Conservation (phyloP, 2,329 filamentous ascomycete species). For the Diplodia sapinea region DNA sequence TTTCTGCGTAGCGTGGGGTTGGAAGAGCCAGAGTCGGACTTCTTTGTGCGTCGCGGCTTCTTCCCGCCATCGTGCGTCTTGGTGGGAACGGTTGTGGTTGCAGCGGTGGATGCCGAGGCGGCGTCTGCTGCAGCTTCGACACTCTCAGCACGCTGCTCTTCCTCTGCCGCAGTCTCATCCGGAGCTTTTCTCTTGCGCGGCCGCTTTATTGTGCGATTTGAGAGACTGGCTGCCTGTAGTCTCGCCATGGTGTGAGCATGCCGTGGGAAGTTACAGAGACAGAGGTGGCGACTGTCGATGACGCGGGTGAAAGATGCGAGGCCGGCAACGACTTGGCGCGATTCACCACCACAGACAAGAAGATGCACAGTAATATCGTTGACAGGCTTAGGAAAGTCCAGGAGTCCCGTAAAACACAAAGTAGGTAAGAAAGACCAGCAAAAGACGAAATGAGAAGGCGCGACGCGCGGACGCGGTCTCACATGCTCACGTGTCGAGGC, state of each 20-base stretch:
- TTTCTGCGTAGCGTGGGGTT: slow-evolving; percentile 51
- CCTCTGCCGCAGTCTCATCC: slow-evolving; percentile 33
- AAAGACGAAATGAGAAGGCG: not conserved
- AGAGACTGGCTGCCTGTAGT: slow-evolving; percentile 53
- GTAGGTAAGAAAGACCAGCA: not conserved
- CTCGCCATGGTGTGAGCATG: slow-evolving; percentile 42
- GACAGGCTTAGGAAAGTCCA: no score
- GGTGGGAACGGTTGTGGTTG: slow-evolving; percentile 57
- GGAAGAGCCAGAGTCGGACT: slow-evolving; percentile 40
- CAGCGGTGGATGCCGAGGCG: slow-evolving; percentile 32
- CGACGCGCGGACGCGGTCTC: slow-evolving; percentile 13
- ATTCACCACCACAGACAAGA: not conserved
- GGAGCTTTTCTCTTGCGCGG: slow-evolving; percentile 51
- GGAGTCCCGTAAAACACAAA: not conserved
- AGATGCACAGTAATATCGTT: not conserved
- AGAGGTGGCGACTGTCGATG: slow-evolving; percentile 10
- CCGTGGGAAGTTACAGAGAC: not conserved
- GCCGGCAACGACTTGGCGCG: slow-evolving; percentile 17
- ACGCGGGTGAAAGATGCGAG: slow-evolving; percentile 24
- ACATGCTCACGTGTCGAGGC: slow-evolving; percentile 16
- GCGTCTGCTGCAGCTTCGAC: slow-evolving; percentile 27
- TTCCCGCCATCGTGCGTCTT: slow-evolving; percentile 64
- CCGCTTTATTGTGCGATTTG: slow-evolving; percentile 51
- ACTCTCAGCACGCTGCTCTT: slow-evolving; percentile 33
- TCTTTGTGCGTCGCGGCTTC: slow-evolving; percentile 55